Evolutionary conservation across 129 eudicot species (phyloP), one percentile per base, ranked within the genome.

Genomic region (Pulicaria dysenterica): DNA sequence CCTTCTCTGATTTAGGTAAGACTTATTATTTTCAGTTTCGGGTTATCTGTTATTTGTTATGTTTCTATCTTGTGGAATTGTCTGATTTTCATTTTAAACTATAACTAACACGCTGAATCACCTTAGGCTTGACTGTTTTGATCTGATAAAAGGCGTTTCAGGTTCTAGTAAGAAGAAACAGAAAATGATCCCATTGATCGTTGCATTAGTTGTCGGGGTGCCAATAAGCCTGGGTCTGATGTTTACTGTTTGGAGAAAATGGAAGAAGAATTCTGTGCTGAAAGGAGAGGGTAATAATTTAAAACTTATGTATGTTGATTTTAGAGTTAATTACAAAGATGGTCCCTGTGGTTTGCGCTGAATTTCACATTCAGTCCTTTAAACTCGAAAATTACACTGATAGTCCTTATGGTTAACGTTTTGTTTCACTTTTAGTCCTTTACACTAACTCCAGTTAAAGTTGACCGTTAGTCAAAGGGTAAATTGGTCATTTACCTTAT

Each of bases 1-100:
- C 83, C 31, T 58, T 48, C 16, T 83, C 91, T 2, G 91, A 86
- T 13, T 59, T 59, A 73, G 83, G 85, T 80, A 63, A 62, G 19
- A 39, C 31, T 5, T 13, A 62, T 14, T 11, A 4, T 34, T 46
- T 6, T 6, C 24, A 73, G 16, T 77, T 79, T 16, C 55, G 8
- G 8, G 7, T 64, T 71, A 11, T 3, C 12, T 58, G 7, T 51
- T 15, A n/a, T n/a, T 34, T 67, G 31, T 16, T 51, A 13, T 17
- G 42, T 19, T 11, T 47, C 51, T 37, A 6, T 50, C 2, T n/a
- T 39, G 14, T 46, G 40, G 38, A 19, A 45, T 3, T 47, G 46
- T 55, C 41, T 17, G 41, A 3, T 7, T 56, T 42, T 43, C 41
- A 1, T 8, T 14, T 9, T 50, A 58, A 17, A 73, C 15, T 10